phyloP scores from a whole-genome alignment of 78 protist genomes.

The Dictyostelium intermedium region DNA sequence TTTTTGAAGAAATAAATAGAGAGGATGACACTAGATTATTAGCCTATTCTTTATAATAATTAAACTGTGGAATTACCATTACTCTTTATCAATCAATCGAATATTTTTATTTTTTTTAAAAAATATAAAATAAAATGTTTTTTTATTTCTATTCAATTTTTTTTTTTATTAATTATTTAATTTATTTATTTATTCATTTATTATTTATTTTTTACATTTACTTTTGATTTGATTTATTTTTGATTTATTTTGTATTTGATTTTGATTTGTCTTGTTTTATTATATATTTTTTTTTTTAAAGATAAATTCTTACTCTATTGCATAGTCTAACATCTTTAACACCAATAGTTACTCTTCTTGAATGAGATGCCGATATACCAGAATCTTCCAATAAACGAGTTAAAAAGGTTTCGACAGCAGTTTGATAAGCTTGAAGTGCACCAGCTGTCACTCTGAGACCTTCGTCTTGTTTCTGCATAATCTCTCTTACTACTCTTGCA shows the following conservation, averaged over 20 bases:
- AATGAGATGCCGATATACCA: background rate
- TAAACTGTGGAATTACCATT: background rate
- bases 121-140: no score
- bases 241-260: no score
- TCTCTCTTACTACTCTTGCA: background rate
- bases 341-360: background rate
- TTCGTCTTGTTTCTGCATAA: background rate
- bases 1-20: slow-evolving; percentile 9
- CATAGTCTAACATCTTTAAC: background rate
- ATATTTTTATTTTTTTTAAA: no score
- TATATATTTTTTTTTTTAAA: no score
- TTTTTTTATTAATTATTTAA: no score
- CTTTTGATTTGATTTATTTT: no score
- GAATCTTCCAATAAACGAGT: background rate
- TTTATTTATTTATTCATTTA: no score
- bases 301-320: background rate
- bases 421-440: background rate
- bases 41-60: background rate
- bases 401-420: background rate
- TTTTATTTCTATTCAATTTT: no score
- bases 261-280: no score
- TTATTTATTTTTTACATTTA: no score
- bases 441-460: background rate
- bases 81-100: no score
- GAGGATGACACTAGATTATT: slow-evolving; percentile 7